Conservation (phyloP, 1,284 basidiomycete genomes). For the Marasmius fiardii region DNA sequence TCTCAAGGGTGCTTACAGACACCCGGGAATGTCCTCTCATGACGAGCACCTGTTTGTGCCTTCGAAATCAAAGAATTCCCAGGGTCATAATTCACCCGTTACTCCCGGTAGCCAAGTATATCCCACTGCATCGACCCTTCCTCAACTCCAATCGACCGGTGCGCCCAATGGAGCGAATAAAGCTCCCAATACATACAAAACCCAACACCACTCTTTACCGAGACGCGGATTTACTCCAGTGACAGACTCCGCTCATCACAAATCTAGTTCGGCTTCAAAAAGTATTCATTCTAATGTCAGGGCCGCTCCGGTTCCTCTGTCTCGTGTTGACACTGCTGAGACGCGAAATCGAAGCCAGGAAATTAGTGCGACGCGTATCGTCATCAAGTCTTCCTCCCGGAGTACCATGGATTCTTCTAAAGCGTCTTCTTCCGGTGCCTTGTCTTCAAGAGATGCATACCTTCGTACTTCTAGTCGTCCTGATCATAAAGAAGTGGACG, state of each 20-base stretch:
- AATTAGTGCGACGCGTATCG: not conserved
- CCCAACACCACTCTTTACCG: not conserved
- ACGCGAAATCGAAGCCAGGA: not conserved
- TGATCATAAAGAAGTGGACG: not conserved
- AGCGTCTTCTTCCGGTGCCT: not conserved
- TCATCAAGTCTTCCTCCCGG: not conserved
- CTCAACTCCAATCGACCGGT: not conserved
- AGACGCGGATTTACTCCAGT: not conserved
- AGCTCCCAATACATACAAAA: not conserved
- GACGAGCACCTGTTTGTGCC: not conserved
- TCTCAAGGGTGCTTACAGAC: not conserved
- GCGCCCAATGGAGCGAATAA: not conserved
- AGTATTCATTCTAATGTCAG: not conserved
- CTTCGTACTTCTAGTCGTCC: not conserved
- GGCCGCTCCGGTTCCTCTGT: not conserved
- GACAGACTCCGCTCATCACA: not conserved
- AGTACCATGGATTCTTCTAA: not conserved
- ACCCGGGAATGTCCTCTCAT: not conserved
- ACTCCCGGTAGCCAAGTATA: not conserved
- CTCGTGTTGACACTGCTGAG: not conserved
- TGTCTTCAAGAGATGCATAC: not conserved
- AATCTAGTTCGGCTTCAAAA: not conserved
- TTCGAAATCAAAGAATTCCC: not conserved
- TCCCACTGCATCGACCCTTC: not conserved
- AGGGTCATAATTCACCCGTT: not conserved